Evolutionary conservation across 2,329 filamentous ascomycete species (phyloP), one percentile per base, ranked within the genome.

Genomic region (Fusarium sp.): DNA sequence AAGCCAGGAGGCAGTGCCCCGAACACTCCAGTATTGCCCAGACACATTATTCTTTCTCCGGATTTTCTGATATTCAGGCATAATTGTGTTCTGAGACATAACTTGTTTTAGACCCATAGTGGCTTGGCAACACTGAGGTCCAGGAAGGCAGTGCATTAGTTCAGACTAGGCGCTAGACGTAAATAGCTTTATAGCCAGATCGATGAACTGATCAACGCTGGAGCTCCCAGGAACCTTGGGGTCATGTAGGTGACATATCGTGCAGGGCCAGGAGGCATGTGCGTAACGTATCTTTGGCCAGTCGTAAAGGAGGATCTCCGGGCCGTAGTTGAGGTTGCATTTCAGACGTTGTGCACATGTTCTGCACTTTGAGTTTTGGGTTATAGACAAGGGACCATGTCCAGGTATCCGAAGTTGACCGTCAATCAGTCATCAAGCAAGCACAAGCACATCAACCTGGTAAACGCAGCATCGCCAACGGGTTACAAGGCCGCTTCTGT

Each of bases 391-490:
- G 59, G 55, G 27, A 29, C 34, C 47, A 58, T 54, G 25, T 43
- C n/a, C 18, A 45, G 60, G 30, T 47, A 38, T 55, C 29, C 43
- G 52, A 65, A 63, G 54, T 62, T 61, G 55, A 47, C 56, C 62
- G 64, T 58, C 66, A 68, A 64, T 56, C 62, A 70, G 57, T 60
- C 29, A 70, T 54, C 67, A 67, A 70, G 60, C 56, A 59, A 64
- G 27, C 25, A 27, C 25, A 27, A 27, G 53, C 65, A 65, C 47
- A 52, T 34, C 53, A 65, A 54, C 55, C 48, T 40, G 47, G 65
- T 53, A 57, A 58, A 64, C 51, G 53, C 46, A 48, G 34, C 25
- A 53, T 58, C 47, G 46, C 62, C 61, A 65, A 56, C 46, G 40
- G 44, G 53, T 43, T 65, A 45, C 59, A 38, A 30, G 43, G 41